Evolutionary conservation across 345 rosid species (phyloP).

Genomic region (Eucalyptus regnans): DNA sequence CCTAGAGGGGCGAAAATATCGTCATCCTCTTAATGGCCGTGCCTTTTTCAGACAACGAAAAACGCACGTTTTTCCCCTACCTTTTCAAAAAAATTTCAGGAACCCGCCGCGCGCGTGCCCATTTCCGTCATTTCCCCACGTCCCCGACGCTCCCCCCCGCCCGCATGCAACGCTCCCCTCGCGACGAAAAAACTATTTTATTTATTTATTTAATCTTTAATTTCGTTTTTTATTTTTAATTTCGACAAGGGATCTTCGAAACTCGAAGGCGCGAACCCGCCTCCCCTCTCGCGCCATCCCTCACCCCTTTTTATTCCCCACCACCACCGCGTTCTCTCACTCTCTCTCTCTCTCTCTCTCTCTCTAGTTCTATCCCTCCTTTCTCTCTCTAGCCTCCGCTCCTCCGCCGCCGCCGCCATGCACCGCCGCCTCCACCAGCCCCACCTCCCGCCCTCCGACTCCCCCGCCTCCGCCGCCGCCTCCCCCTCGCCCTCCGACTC

Average conservation of each 20-base stretch:
- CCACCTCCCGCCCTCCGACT: slow-evolving; percentile 4
- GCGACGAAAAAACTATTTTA: background rate
- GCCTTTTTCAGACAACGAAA: background rate
- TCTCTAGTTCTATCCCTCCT: background rate
- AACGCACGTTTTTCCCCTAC: background rate
- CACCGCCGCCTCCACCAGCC: slow-evolving; percentile 18
- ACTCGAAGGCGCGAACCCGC: slow-evolving; percentile 61
- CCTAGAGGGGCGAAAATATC: too few species aligned
- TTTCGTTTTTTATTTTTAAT: too few species aligned
- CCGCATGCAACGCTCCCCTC: background rate
- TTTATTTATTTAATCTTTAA: background rate
- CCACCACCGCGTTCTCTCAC: background rate
- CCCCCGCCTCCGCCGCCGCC: slow-evolving; percentile 18
- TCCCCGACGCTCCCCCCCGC: background rate
- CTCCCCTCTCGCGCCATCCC: slow-evolving; percentile 12
- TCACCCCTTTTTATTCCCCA: background rate
- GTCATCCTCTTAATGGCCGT: background rate
- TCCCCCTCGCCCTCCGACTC: slow-evolving; percentile 23
- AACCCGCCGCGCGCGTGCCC: background rate
- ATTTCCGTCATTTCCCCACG: background rate
- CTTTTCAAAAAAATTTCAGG: background rate
- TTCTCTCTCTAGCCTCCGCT: background rate
- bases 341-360: background rate
- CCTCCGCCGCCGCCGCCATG: slow-evolving; percentile 1
- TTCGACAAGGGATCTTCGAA: background rate